phyloP scores from a whole-genome alignment of 2,329 filamentous ascomycete species.

The Claviceps capensis region DNA sequence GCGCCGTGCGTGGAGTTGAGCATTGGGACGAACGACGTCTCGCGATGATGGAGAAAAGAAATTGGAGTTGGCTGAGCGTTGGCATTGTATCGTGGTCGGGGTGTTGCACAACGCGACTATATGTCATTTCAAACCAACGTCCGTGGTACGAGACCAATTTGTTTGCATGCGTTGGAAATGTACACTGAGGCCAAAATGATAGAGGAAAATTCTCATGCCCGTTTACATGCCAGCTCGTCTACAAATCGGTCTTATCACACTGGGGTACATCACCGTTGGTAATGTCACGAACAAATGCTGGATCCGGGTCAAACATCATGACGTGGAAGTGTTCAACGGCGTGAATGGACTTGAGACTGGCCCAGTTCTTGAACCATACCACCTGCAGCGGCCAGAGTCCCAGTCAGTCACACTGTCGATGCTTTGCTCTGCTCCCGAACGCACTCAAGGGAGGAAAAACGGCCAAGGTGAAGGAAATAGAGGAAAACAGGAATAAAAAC shows the following conservation, averaged over 20 bases:
- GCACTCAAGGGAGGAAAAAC: background rate
- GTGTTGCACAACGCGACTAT: background rate
- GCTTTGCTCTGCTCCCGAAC: background rate
- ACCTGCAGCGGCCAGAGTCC: slow-evolving; percentile 13
- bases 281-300: slow-evolving; percentile 52
- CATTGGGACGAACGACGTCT: slow-evolving; percentile 15
- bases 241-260: slow-evolving; percentile 26
- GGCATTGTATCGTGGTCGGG: background rate
- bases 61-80: no score
- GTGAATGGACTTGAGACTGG: slow-evolving; percentile 67
- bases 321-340: slow-evolving; percentile 91
- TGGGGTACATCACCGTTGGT: slow-evolving; percentile 63
- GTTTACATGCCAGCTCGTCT: background rate
- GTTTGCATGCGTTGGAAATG: background rate
- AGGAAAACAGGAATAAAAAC: background rate
- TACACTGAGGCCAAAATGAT: background rate
- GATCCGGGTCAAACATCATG: slow-evolving; percentile 69
- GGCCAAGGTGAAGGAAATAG: background rate
- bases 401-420: background rate
- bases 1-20: slow-evolving; percentile 49
- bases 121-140: background rate
- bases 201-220: background rate
- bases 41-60: background rate
- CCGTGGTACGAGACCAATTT: background rate
- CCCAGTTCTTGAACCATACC: slow-evolving; percentile 61